Conservation (phyloP, 768 basidiomycete genomes). For the Amanita rubescens region DNA sequence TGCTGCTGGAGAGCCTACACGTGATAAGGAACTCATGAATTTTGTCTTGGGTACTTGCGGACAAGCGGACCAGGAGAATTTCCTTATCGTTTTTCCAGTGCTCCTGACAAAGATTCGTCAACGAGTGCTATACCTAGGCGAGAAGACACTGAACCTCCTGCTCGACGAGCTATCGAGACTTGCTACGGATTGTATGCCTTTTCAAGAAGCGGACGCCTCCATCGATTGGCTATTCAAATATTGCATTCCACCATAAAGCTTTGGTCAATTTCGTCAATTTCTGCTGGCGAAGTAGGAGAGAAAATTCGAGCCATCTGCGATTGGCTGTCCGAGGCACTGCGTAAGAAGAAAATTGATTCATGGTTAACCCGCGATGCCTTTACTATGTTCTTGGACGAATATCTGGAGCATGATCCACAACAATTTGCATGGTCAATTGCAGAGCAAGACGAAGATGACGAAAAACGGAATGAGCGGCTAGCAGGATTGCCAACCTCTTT, state of each 20-base stretch:
- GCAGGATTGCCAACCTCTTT: constrained; percentile 32
- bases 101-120: constrained; percentile 50
- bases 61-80: constrained; percentile 37
- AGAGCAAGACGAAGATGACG: constrained; percentile 23
- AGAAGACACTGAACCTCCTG: constrained; percentile 43
- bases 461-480: constrained; percentile 8
- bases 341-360: constrained; percentile 34
- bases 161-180: constrained; percentile 44
- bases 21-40: constrained; percentile 54
- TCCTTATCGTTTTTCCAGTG: constrained; percentile 50
- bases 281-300: constrained; percentile 29
- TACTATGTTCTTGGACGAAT: constrained; percentile 57
- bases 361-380: constrained; percentile 67
- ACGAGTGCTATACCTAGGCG: constrained; percentile 45
- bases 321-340: constrained; percentile 45
- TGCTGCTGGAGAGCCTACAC: constrained; percentile 47
- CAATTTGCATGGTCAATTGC: constrained; percentile 39
- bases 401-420: constrained; percentile 50
- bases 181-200: constrained; percentile 51
- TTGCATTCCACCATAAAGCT: constrained; percentile 55
- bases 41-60: constrained; percentile 40
- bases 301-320: constrained; percentile 42
- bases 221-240: constrained; percentile 49
- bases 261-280: constrained; percentile 38
- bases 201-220: constrained; percentile 43